Evolutionary conservation across 768 basidiomycete genomes (phyloP).

Genomic region (Lactarius hatsudake): DNA sequence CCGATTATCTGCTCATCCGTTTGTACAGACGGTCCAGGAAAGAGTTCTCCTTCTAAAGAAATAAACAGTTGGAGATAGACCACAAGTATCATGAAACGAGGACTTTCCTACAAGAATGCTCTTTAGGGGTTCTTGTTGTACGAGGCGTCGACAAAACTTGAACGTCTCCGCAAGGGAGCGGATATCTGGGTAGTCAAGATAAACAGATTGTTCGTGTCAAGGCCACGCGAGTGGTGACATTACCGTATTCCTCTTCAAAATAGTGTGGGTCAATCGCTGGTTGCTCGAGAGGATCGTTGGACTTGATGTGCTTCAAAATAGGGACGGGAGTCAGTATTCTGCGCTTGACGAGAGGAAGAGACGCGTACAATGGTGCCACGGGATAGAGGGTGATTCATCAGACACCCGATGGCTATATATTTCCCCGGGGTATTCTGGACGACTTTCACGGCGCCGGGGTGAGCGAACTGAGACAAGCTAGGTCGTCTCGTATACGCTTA

Average conservation of each 20-base stretch:
- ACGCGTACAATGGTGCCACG: conserved; percentile 27
- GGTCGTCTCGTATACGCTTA: conserved; percentile 7
- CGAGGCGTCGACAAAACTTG: conserved; percentile 28
- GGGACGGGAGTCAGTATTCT: neutral
- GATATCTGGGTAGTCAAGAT: conserved; percentile 9
- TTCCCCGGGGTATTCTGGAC: conserved; percentile 12
- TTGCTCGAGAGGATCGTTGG: conserved; percentile 17
- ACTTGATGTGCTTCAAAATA: conserved; percentile 23
- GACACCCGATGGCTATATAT: neutral
- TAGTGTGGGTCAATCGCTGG: conserved; percentile 27
- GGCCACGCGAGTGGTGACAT: neutral
- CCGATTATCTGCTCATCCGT: conserved; percentile 22
- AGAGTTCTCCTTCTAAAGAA: conserved; percentile 15
- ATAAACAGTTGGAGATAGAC: neutral
- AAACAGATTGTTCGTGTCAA: neutral
- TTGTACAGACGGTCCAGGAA: conserved; percentile 20
- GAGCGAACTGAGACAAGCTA: neutral
- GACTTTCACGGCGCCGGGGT: neutral
- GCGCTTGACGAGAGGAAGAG: neutral
- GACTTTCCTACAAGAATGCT: conserved; percentile 17
- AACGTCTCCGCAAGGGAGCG: conserved; percentile 23
- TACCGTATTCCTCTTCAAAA: conserved; percentile 28
- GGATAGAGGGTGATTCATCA: conserved; percentile 21
- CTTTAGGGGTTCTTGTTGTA: conserved; percentile 27
- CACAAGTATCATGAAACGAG: neutral